Base-by-base conservation (phyloP, 352 stramenopile genomes). In the Pythium insidiosum region DNA sequence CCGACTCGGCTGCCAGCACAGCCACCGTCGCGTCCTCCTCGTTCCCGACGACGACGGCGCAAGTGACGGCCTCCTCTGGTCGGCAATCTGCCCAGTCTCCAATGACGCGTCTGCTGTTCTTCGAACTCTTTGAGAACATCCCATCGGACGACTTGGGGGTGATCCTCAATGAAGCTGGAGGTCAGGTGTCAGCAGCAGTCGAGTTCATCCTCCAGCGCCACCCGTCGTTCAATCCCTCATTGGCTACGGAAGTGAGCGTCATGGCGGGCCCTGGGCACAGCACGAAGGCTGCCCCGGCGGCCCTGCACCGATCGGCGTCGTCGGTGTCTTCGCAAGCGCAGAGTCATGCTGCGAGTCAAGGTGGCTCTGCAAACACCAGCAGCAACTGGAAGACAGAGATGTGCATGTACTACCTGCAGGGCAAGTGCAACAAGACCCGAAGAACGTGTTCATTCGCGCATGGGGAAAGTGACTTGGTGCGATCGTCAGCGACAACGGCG, bases 301-400 rank as follows among this genome's bases (percentile, higher is more conserved):
- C 28, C n/a, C 33, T 47, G 12, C 48, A 57, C 26, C 58, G 58
- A 1, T 31, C 47, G 13, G 43, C 31, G 18, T 52, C 54, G 19
- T 11, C 29, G 38, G n/a, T n/a, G n/a, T n/a, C n/a, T n/a, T n/a
- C n/a, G n/a, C n/a, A n/a, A n/a, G n/a, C n/a, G n/a, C n/a, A n/a
- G n/a, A n/a, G n/a, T n/a, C n/a, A n/a, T n/a, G n/a, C n/a, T n/a
- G n/a, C n/a, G n/a, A n/a, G n/a, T n/a, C n/a, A n/a, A n/a, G n/a
- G n/a, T n/a, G n/a, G n/a, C n/a, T n/a, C n/a, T n/a, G n/a, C n/a
- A n/a, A n/a, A n/a, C n/a, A n/a, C n/a, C 47, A 46, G 58, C 18
- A 78, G 60, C 56, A 93, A 93, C 55, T 90, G 80, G 80, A 93
- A 93, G 58, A 93, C 80, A 13, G 80, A 93, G 50, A 83, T 93